Evolutionary conservation across 352 stramenopile genomes (phyloP).

Genomic region (Phytophthora nicotianae): DNA sequence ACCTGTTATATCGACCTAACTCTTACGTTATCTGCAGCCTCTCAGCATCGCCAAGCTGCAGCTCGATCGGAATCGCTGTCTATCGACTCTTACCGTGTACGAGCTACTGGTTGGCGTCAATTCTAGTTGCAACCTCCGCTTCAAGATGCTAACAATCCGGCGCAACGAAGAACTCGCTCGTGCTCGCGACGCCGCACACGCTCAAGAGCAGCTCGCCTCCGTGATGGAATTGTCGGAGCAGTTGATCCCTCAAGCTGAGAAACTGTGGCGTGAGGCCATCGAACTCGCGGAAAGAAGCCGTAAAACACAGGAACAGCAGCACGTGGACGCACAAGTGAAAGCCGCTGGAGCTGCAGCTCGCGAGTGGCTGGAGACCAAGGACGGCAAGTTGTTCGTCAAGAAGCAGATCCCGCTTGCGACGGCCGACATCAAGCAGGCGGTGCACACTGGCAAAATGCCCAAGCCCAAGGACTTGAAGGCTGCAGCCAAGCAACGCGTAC

Average conservation of each 20-base stretch:
- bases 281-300: constrained; percentile 42
- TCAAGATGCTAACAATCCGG: constrained; percentile 65
- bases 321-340: constrained; percentile 39
- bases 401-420: constrained; percentile 47
- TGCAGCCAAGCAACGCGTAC: constrained; percentile 37
- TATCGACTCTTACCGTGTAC: constrained; percentile 39
- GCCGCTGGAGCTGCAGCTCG: constrained; percentile 12
- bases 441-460: constrained; percentile 48
- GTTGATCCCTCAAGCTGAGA: constrained; percentile 36
- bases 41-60: constrained; percentile 61
- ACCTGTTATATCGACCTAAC: neutral
- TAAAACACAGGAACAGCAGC: constrained; percentile 40
- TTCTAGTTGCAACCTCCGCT: constrained; percentile 56
- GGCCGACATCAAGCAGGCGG: constrained; percentile 55
- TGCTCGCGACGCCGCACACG: constrained; percentile 2
- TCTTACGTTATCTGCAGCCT: constrained; percentile 33
- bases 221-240: constrained; percentile 36
- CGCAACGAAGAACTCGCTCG: constrained; percentile 38
- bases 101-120: constrained; percentile 53
- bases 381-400: constrained; percentile 68
- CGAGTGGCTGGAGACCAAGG: constrained; percentile 67
- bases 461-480: constrained; percentile 69
- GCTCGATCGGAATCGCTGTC: constrained; percentile 30
- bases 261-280: constrained; percentile 43
- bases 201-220: constrained; percentile 39